Evolutionary conservation across 1,284 basidiomycete species (phyloP).

Genomic region (Moniliophthora roreri): DNA sequence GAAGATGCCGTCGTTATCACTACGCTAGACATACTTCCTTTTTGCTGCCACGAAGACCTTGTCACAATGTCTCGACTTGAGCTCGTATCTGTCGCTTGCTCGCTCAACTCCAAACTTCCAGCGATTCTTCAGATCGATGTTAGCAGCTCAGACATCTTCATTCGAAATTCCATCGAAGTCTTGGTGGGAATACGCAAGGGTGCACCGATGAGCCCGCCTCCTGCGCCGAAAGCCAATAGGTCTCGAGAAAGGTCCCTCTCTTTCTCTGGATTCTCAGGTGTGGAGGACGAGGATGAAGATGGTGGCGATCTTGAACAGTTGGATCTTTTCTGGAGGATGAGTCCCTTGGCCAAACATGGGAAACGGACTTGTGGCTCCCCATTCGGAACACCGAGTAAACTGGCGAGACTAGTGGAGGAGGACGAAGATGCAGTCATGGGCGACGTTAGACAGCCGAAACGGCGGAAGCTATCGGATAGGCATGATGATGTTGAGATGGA

Average conservation of each 20-base stretch:
- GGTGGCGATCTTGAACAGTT: not conserved
- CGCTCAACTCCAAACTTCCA: slow-evolving; percentile 50
- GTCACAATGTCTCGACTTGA: slow-evolving; percentile 48
- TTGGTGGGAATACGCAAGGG: slow-evolving; percentile 46
- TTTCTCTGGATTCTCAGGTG: not conserved
- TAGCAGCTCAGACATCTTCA: slow-evolving; percentile 33
- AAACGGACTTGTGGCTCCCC: not conserved
- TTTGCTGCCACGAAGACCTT: slow-evolving; percentile 65
- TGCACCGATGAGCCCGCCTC: slow-evolving; percentile 20
- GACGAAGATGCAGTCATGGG: not conserved
- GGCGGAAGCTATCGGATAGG: not conserved
- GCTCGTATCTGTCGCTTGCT: slow-evolving; percentile 43
- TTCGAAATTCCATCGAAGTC: slow-evolving; percentile 48
- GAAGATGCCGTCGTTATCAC: slow-evolving; percentile 59
- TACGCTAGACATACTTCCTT: slow-evolving; percentile 46
- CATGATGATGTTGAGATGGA: not conserved
- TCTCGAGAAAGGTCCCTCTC: not conserved
- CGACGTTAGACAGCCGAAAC: not conserved
- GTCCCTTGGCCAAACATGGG: not conserved
- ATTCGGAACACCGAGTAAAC: not conserved
- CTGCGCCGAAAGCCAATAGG: slow-evolving; percentile 22
- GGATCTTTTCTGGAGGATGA: not conserved
- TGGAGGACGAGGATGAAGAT: not conserved
- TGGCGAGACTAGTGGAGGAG: not conserved
- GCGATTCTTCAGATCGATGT: slow-evolving; percentile 43